Percentiles rank a stretch among this genome's conserved stretches.
Conservation (phyloP, 169 alveolate genomes). For the Eimeria praecox region DNA sequence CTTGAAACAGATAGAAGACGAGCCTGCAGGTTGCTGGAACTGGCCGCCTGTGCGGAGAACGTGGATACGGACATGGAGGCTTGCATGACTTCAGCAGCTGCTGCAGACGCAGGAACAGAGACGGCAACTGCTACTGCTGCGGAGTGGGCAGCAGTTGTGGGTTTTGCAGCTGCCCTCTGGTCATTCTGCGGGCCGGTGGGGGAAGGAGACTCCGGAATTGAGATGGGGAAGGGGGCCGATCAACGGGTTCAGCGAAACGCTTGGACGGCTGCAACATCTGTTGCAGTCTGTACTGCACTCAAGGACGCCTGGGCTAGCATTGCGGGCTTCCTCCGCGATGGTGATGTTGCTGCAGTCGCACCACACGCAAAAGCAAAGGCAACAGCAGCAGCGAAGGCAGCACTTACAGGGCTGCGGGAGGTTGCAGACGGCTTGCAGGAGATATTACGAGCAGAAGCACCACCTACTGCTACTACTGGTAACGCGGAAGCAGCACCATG, state of each 20-base stretch:
- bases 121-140: constrained; percentile 70
- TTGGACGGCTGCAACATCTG: neutral
- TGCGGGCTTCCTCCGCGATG: constrained; percentile 26
- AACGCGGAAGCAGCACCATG: neutral
- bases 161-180: constrained; percentile 60
- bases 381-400: constrained; percentile 39
- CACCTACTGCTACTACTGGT: neutral
- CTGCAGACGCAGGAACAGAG: neutral
- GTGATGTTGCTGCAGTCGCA: neutral
- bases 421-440: constrained; percentile 9
- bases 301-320: constrained; percentile 36
- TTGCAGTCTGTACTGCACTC: constrained; percentile 27
- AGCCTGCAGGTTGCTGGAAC: constrained; percentile 25
- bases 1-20: neutral
- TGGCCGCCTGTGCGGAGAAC: neutral
- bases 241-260: neutral
- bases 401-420: constrained; percentile 39
- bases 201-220: neutral
- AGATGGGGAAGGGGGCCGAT: neutral
- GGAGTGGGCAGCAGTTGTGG: constrained; percentile 57
- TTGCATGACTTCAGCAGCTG: neutral
- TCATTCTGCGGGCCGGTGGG: constrained; percentile 33
- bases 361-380: constrained; percentile 5
- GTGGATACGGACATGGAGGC: neutral
- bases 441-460: neutral